Percentiles rank a stretch among this genome's conserved stretches.
Evolutionary conservation across 208 protist genomes (phyloP).

Genomic region (Trypanosoma boissoni): DNA sequence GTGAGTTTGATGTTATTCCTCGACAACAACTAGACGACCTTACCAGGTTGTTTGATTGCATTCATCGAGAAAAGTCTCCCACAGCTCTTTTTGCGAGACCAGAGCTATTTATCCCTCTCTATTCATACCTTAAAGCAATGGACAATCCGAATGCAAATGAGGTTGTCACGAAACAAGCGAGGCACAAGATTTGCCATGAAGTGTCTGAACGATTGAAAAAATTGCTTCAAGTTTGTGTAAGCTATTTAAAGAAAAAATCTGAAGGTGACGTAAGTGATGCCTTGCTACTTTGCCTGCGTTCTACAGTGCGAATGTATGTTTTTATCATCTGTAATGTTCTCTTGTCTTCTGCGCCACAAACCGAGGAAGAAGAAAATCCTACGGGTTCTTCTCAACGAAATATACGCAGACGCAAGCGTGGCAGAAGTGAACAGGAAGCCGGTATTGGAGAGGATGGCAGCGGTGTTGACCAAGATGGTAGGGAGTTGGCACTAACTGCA

Average conservation of each 20-base stretch:
- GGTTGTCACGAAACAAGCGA: slow-evolving; percentile 47
- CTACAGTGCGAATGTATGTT: slow-evolving; percentile 86
- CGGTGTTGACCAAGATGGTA: slow-evolving; percentile 88
- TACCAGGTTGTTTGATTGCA: slow-evolving; percentile 68
- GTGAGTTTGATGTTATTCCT: slow-evolving; percentile 71
- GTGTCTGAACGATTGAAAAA: slow-evolving; percentile 80
- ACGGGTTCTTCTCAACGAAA: slow-evolving; percentile 29
- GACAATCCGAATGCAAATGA: slow-evolving; percentile 28
- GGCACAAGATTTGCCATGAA: slow-evolving; percentile 90
- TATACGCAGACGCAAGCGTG: slow-evolving; percentile 34
- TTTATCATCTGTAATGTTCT: slow-evolving; percentile 78
- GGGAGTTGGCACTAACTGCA: slow-evolving; percentile 75
- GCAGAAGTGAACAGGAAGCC: slow-evolving; percentile 32
- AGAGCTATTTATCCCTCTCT: slow-evolving; percentile 67
- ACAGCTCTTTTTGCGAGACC: slow-evolving; percentile 73
- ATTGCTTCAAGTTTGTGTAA: slow-evolving; percentile 67
- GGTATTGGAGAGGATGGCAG: slow-evolving; percentile 83
- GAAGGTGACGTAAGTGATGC: slow-evolving; percentile 29
- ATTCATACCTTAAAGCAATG: slow-evolving; percentile 74
- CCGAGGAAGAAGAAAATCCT: slow-evolving; percentile 52
- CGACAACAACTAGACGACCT: slow-evolving; percentile 81
- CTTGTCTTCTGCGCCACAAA: slow-evolving; percentile 38
- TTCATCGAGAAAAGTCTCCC: slow-evolving; percentile 79
- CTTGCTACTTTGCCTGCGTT: slow-evolving; percentile 63
- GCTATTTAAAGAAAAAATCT: slow-evolving; percentile 58